A percentile compares a stretch with the other conserved stretches of the same genome.
These are phyloP conservation scores for Talaromyces proteolyticus DNA, from an alignment of 495 filamentous ascomycete species.

Conservation along the genomic window DNA sequence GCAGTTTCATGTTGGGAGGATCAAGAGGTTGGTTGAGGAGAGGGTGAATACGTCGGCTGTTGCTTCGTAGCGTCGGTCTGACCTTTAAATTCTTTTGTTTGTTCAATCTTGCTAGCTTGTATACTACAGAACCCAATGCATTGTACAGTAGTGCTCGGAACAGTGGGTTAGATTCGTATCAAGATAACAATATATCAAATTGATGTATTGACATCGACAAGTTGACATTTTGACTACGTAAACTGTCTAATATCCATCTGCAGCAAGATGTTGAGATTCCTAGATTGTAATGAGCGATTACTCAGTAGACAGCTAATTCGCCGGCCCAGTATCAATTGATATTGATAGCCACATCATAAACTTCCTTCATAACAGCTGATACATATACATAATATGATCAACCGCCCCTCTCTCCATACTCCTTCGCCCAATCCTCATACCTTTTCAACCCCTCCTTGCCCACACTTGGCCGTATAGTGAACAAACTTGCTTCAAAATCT, in stretches of 20 bases:
- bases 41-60: slow-evolving; percentile 7
- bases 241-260: too few species aligned
- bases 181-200: too few species aligned
- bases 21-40: slow-evolving; percentile 19
- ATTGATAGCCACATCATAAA: not conserved
- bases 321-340: too few species aligned
- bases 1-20: slow-evolving; percentile 17
- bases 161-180: too few species aligned
- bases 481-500: slow-evolving; percentile 83
- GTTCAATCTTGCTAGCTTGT: not conserved
- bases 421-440: slow-evolving; percentile 91
- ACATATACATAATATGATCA: slow-evolving; percentile 17
- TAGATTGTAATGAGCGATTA: too few species aligned
- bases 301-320: too few species aligned
- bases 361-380: not conserved
- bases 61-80: not conserved
- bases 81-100: not conserved
- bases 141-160: too few species aligned
- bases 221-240: too few species aligned
- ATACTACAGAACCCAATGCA: too few species aligned
- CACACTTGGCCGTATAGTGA: slow-evolving; percentile 86
- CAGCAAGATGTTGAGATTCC: too few species aligned
- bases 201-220: too few species aligned
- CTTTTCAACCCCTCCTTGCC: slow-evolving; percentile 73
- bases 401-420: slow-evolving; percentile 89